Evolutionary conservation across 208 protist genomes (phyloP).

Genomic region (Acanthamoeba healyi): DNA sequence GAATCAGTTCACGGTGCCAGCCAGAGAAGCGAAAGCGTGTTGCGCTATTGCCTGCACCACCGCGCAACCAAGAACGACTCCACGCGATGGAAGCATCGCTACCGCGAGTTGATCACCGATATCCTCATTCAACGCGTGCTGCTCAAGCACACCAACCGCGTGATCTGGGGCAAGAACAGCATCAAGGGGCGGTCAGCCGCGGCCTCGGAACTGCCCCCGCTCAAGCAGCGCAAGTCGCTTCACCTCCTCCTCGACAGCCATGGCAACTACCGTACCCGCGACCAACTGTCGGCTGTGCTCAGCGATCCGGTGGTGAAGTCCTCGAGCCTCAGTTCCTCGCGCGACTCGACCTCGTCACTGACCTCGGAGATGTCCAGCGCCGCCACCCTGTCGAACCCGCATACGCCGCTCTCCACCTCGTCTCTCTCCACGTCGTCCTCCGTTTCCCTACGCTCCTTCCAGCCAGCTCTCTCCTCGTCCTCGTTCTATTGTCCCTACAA

Average conservation of each 20-base stretch:
- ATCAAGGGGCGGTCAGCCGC: conserved; percentile 32
- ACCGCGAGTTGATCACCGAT: conserved; percentile 41
- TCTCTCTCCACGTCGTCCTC: conserved; percentile 24
- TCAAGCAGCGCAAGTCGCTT: conserved; percentile 56
- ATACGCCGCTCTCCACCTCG: conserved; percentile 32
- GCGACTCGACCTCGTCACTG: conserved; percentile 3
- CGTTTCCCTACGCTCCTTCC: conserved; percentile 29
- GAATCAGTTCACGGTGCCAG: background rate
- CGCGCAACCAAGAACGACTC: background rate
- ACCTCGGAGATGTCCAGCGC: background rate
- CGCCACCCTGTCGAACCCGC: background rate
- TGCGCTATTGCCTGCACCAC: conserved; percentile 48
- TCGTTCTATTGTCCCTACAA: conserved; percentile 65
- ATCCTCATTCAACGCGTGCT: conserved; percentile 52
- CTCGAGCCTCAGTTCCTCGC: background rate
- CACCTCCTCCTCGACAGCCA: conserved; percentile 29
- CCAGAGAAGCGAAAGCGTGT: background rate
- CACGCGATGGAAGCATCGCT: conserved; percentile 35
- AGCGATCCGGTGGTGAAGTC: background rate
- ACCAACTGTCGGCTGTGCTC: background rate
- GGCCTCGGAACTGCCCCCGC: background rate
- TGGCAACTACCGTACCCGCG: conserved; percentile 17
- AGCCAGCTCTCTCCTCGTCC: conserved; percentile 1
- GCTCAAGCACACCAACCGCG: conserved; percentile 61
- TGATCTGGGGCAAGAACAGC: conserved; percentile 66